A percentile compares a stretch with the other conserved stretches of the same genome.
Conservation (phyloP, 2,329 filamentous ascomycete genomes). For the Aspergillus sp. region DNA sequence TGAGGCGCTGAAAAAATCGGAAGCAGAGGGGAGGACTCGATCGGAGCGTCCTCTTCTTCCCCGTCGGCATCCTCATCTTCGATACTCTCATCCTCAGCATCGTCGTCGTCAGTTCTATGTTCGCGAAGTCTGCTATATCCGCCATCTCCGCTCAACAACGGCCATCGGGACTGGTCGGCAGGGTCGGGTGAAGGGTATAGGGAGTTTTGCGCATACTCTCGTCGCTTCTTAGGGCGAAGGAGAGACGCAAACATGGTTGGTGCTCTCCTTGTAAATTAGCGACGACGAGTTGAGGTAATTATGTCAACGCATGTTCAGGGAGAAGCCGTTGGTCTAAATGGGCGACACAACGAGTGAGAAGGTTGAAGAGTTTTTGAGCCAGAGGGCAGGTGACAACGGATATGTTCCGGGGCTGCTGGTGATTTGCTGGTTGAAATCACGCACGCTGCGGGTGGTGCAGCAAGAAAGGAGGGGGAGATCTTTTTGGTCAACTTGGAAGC, state of each 20-base stretch:
- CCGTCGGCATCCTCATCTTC: slow-evolving; percentile 38
- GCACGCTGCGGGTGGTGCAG: slow-evolving; percentile 13
- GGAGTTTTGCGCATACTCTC: slow-evolving; percentile 24
- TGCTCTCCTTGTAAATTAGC: neutral
- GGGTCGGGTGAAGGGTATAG: slow-evolving; percentile 31
- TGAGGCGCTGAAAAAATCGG: slow-evolving; percentile 79
- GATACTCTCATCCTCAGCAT: slow-evolving; percentile 42
- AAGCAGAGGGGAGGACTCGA: slow-evolving; percentile 56
- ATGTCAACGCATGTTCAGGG: slow-evolving; percentile 6
- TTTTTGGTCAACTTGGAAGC: neutral
- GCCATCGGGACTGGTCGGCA: slow-evolving; percentile 22
- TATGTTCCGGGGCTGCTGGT: slow-evolving; percentile 5
- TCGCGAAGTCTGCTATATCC: slow-evolving; percentile 21
- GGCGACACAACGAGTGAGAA: neutral
- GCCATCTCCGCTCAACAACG: slow-evolving; percentile 16
- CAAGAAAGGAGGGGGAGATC: slow-evolving; percentile 1
- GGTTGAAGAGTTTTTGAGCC: neutral
- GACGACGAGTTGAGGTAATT: neutral
- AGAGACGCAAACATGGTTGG: slow-evolving; percentile 32
- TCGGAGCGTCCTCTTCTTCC: slow-evolving; percentile 44
- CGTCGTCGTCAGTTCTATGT: slow-evolving; percentile 32
- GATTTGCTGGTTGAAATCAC: slow-evolving; percentile 15
- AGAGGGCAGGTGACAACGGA: slow-evolving; percentile 1
- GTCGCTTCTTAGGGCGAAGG: slow-evolving; percentile 30
- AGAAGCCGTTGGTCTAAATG: neutral